Evolutionary conservation across 1,139 yeast species (phyloP).

Genomic region (Suhomyces anneliseae): DNA sequence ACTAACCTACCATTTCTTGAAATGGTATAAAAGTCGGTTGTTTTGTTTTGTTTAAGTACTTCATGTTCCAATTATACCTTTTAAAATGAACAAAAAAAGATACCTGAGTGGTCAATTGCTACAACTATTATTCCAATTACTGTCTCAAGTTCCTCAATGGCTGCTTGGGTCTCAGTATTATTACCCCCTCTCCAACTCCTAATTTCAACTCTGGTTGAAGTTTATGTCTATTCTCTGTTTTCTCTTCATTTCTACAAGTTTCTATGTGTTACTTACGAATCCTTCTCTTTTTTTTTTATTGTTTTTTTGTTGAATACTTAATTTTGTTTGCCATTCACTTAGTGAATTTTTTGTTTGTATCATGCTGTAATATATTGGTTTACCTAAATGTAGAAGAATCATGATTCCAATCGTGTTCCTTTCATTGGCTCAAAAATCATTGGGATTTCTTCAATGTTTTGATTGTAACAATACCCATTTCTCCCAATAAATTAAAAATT

Average conservation of each 20-base stretch:
- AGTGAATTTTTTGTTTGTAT: conserved; percentile 5
- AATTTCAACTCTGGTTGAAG: neutral
- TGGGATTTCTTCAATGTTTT: too few species aligned
- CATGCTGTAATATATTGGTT: conserved; percentile 10
- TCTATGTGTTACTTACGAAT: conserved; percentile 9
- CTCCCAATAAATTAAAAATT: too few species aligned
- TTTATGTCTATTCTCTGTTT: neutral
- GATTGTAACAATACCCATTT: too few species aligned
- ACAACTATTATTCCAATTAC: too few species aligned
- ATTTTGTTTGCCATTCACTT: conserved; percentile 18
- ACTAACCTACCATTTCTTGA: neutral
- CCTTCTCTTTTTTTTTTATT: conserved; percentile 1
- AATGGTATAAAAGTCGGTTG: neutral
- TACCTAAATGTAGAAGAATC: neutral
- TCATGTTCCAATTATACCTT: too few species aligned
- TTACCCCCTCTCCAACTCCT: too few species aligned
- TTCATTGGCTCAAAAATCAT: too few species aligned
- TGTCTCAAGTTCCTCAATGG: too few species aligned
- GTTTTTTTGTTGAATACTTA: conserved; percentile 28
- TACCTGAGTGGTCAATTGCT: too few species aligned
- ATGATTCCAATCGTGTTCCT: too few species aligned
- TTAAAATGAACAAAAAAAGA: too few species aligned
- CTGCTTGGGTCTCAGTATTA: too few species aligned
- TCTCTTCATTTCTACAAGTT: conserved; percentile 10
- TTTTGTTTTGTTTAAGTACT: neutral